Base-by-base conservation (phyloP, 2,329 filamentous ascomycete genomes). In the Dactylellina haptotyla region DNA sequence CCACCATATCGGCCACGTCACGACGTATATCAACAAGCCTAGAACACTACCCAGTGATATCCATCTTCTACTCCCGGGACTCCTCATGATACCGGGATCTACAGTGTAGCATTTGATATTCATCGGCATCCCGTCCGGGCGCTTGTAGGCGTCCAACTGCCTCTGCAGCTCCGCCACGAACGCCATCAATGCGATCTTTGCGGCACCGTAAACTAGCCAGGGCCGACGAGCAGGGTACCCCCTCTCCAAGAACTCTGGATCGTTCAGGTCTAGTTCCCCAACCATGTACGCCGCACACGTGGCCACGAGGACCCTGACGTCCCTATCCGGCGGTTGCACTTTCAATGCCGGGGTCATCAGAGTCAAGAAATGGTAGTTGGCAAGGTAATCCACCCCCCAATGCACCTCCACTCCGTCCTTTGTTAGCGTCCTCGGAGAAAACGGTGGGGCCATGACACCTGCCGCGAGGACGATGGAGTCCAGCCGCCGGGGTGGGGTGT, bases 361-460 rank as follows among this genome's bases (percentile, higher is more conserved):
- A 76, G 91, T 91, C 46, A 99, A 85, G 2, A 99, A 85, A 79
- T 99, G 96, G 82, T 97, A 98, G 81, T 97, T 98, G 75, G 93
- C 90, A 39, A 99, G 85, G 80, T 93, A 99, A 80, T 99, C 99
- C 77, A 98, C 85, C 82, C 93, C 92, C 93, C 93, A 98, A 73
- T 90, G 94, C 76, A 89, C 86, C 79, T 98, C 94, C 12, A 98
- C 83, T 0, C 92, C 93, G 79, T 97, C 93, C 4, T 84, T 82
- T 0, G 93, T 96, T 76, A 86, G 83, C 0, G 81, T 83, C 26
- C 86, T 83, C 75, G 84, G 82, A 3, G 85, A 84, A 0, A 88
- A 90, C 9, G 86, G 86, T 1, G 92, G 89, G 3, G 90, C 91
- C 76, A 93, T 83, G 0, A 89, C 90, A 46, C 90, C 90, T 8